Evolutionary conservation across 2,329 filamentous ascomycete genomes (phyloP), one percentile per base, ranked within the genome.

Genomic region (Lecanicillium sp.): DNA sequence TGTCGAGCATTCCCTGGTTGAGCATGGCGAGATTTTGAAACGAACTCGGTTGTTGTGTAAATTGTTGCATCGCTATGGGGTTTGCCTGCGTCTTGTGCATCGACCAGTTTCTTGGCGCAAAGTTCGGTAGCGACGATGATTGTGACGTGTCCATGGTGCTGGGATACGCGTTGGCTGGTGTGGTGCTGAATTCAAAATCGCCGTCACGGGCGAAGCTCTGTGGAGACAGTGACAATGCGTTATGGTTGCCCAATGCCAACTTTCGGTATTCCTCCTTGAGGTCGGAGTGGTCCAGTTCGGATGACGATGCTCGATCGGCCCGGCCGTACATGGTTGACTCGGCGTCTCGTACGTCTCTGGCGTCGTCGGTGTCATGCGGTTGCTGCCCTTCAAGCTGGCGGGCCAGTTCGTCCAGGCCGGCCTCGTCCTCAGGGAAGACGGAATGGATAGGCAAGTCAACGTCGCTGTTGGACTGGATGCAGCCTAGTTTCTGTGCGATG

Each of bases 401-500:
- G n/a, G 73, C 73, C 34, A 80, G 58, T 49, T 75, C 73, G 12
- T 63, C 61, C 51, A 80, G 63, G 42, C 73, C 75, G 12, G 70
- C 65, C 51, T 76, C 73, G 48, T 77, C 72, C 52, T 80, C 75
- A 38, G 77, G 76, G 53, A 80, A 80, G 18, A 75, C 65, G 3
- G 70, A 68, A 45, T 75, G 70, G 17, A 71, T 66, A 15, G 73
- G 73, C 35, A 77, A 60, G 54, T 79, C 67, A 54, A 74, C 67
- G 49, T 80, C 77, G 51, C 68, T 72, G 49, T 78, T 77, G 14
- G 73, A 73, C 40, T 76, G 70, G 49, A 80, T 77, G 61, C 75
- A 80, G 33, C 76, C 75, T 19, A 81, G 71, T 57, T 72, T 78
- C 46, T 72, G 70, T 25, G 76, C 75, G 43, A 81, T 80, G 52